These are phyloP conservation scores for Blastobotrys apis DNA, from an alignment of 1,139 yeast genomes.

Conservation along the genomic window DNA sequence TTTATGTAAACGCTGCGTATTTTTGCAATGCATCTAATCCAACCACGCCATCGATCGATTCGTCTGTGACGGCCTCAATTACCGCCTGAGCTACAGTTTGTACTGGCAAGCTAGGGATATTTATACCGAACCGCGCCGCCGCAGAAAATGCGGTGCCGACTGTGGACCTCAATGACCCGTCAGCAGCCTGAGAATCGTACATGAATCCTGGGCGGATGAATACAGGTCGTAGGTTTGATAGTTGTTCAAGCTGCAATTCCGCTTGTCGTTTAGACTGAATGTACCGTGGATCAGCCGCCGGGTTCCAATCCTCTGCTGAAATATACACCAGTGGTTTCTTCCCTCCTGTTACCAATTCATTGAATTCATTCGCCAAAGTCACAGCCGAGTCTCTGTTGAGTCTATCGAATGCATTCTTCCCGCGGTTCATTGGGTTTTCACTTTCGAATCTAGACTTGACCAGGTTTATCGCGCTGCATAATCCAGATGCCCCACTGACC, in stretches of 20 bases:
- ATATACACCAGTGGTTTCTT: constrained; percentile 60
- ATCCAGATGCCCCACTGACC: constrained; percentile 21
- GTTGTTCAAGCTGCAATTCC: constrained; percentile 48
- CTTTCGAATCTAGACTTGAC: not conserved
- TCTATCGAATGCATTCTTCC: constrained; percentile 44
- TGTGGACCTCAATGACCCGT: constrained; percentile 15
- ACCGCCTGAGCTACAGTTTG: constrained; percentile 62
- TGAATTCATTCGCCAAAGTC: constrained; percentile 53
- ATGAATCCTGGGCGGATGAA: constrained; percentile 76
- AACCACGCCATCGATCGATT: constrained; percentile 53
- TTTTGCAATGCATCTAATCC: constrained; percentile 42
- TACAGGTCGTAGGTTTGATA: constrained; percentile 49
- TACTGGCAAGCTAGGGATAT: constrained; percentile 62
- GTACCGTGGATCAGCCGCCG: constrained; percentile 65
- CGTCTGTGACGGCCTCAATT: constrained; percentile 51
- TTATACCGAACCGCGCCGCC: constrained; percentile 14
- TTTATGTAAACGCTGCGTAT: no score
- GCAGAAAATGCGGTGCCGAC: constrained; percentile 13
- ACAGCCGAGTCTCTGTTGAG: constrained; percentile 70
- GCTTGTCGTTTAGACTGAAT: constrained; percentile 74
- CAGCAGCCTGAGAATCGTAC: constrained; percentile 52
- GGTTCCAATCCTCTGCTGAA: constrained; percentile 68
- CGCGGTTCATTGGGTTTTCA: constrained; percentile 26
- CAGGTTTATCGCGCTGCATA: constrained; percentile 1
- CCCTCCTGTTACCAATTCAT: constrained; percentile 8